Evolutionary conservation across 768 basidiomycete genomes (phyloP).

Genomic region (Trametes cubensis): DNA sequence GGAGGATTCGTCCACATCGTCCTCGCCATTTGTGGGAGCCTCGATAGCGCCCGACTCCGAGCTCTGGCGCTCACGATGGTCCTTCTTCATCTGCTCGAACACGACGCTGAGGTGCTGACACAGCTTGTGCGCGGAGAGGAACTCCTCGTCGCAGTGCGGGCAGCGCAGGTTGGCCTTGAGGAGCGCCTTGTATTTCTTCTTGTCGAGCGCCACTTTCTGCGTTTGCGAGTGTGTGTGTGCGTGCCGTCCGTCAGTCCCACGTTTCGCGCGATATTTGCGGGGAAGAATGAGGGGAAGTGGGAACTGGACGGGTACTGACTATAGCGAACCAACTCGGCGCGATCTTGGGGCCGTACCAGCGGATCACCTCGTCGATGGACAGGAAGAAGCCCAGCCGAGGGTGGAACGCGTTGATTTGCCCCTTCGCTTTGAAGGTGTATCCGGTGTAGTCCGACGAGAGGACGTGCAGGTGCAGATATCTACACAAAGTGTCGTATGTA

Average conservation of each 20-base stretch:
- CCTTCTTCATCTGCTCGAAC: conserved; percentile 41
- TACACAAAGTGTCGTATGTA: conserved; percentile 63
- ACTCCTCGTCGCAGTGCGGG: conserved; percentile 62
- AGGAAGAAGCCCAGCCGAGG: conserved; percentile 85
- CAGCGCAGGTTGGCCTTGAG: conserved; percentile 71
- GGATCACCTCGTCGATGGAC: conserved; percentile 70
- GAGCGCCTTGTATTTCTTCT: conserved; percentile 59
- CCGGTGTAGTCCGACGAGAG: conserved; percentile 78
- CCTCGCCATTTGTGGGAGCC: background rate
- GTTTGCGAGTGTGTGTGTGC: no score
- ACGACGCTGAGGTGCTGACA: conserved; percentile 63
- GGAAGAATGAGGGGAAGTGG: background rate
- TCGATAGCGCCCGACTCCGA: background rate
- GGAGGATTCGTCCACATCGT: no score
- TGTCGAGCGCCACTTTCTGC: conserved; percentile 58
- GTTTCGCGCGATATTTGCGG: no score
- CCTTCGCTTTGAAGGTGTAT: conserved; percentile 76
- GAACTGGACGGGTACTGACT: conserved; percentile 43
- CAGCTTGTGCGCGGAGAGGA: conserved; percentile 74
- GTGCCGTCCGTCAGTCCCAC: background rate
- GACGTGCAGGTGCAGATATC: conserved; percentile 85
- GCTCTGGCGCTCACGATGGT: conserved; percentile 39
- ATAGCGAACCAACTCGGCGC: conserved; percentile 50
- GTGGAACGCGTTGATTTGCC: conserved; percentile 90
- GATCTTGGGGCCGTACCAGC: conserved; percentile 71